Base-by-base conservation (phyloP, 257 asterid species). In the Cordia subcordata region DNA sequence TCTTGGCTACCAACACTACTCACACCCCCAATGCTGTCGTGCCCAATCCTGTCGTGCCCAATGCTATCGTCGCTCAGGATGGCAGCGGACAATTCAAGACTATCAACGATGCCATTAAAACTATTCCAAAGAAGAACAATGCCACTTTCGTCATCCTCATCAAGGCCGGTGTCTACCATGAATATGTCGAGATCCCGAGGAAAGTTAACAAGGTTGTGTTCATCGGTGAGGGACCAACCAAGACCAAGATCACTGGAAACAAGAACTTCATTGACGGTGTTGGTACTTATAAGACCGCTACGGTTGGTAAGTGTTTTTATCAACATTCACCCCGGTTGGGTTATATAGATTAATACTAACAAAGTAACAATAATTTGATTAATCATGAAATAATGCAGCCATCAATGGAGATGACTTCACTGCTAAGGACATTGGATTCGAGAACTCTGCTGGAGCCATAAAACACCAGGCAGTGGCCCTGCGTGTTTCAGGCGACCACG, bases 391-490 rank as follows among this genome's bases (percentile, higher is more conserved):
- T 49, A 15, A 27, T 58, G 60, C 85, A 88, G 96, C 69, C 8
- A 64, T 86, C 10, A 76, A 80, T 5, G 92, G 84, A 0, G 95
- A 84, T 0, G 74, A 72, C 1, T 87, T 86, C 71, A 66, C 81
- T 13, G 93, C 94, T 1, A 82, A 68, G 77, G 87, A 85, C 81
- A 81, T 90, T 42, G 88, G 76, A 10, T 38, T 89, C 37, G 92
- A 84, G 87, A 89, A 89, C 82, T 68, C 90, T 6, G 95, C 97
- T 0, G 97, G 95, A 0, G 66, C 97, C 0, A 8, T 0, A 0
- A 80, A 77, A 61, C 90, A 78, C 57, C 97, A 89, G 13, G 95
- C 94, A 0, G 86, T 81, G 10, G 97, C 96, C 0, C 83, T 88
- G 5, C 81, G 96, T 2, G 87, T 70, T 13, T 88, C 96, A 1